These are phyloP conservation scores for Colletotrichum spaethianum DNA, from an alignment of 2,329 filamentous ascomycete species.

Conservation along the genomic window DNA sequence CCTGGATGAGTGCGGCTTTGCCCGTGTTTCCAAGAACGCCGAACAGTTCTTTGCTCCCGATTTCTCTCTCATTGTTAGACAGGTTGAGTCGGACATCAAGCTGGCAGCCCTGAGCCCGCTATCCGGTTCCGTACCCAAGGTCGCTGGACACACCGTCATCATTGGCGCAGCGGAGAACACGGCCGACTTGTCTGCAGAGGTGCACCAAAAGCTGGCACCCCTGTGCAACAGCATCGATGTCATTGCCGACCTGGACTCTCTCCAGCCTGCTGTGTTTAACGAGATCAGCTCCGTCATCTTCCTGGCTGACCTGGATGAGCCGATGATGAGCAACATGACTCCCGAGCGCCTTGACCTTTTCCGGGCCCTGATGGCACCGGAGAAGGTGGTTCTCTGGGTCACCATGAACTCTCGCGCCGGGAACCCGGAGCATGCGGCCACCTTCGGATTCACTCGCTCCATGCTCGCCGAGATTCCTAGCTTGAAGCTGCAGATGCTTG, in stretches of 20 bases:
- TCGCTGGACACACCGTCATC: conserved; percentile 50
- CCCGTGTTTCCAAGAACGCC: conserved; percentile 47
- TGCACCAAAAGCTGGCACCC: conserved; percentile 44
- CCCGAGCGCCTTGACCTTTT: conserved; percentile 45
- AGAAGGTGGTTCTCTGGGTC: conserved; percentile 45
- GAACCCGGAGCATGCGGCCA: conserved; percentile 44
- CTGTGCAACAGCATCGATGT: conserved; percentile 44
- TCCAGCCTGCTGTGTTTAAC: conserved; percentile 31
- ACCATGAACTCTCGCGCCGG: conserved; percentile 43
- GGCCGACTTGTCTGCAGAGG: conserved; percentile 39
- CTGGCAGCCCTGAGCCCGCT: conserved; percentile 39
- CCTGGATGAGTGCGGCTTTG: conserved; percentile 53
- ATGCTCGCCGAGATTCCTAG: conserved; percentile 40
- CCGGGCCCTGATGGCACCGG: conserved; percentile 41
- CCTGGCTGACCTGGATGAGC: conserved; percentile 41
- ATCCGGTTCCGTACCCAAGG: neutral
- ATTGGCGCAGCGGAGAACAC: conserved; percentile 47
- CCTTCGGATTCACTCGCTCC: conserved; percentile 37
- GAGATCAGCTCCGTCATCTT: conserved; percentile 40
- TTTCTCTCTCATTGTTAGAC: conserved; percentile 55
- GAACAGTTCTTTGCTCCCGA: conserved; percentile 52
- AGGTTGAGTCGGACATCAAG: conserved; percentile 48
- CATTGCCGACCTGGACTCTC: conserved; percentile 46
- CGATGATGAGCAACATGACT: conserved; percentile 51
- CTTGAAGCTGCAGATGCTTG: conserved; percentile 42